Evolutionary conservation across 1,284 basidiomycete species (phyloP).

Genomic region (Sphaerobolus stellatus): DNA sequence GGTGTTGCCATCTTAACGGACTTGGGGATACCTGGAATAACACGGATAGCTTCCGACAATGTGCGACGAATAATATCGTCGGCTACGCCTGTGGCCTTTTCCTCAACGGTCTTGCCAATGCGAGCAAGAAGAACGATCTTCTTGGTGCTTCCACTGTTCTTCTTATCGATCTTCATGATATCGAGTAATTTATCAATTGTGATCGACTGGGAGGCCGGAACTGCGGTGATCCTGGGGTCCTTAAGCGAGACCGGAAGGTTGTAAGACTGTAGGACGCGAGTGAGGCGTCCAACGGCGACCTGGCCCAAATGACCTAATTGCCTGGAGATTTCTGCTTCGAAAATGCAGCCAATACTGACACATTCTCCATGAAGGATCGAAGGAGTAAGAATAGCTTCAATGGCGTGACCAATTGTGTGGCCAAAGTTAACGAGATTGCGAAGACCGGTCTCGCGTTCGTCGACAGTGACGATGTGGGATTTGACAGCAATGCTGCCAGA

Average conservation of each 20-base stretch:
- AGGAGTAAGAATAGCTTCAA: slow-evolving; percentile 91
- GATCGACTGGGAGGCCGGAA: slow-evolving; percentile 71
- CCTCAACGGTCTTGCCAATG: slow-evolving; percentile 92
- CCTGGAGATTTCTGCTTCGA: slow-evolving; percentile 91
- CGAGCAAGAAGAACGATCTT: slow-evolving; percentile 90
- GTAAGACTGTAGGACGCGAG: slow-evolving; percentile 80
- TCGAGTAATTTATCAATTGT: slow-evolving; percentile 85
- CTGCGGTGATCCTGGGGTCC: slow-evolving; percentile 72
- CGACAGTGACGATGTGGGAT: slow-evolving; percentile 91
- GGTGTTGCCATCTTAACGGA: slow-evolving; percentile 85
- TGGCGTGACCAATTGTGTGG: slow-evolving; percentile 94
- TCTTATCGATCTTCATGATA: slow-evolving; percentile 92
- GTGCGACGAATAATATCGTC: slow-evolving; percentile 82
- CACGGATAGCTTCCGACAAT: slow-evolving; percentile 73
- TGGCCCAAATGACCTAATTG: slow-evolving; percentile 83
- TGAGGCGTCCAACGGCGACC: slow-evolving; percentile 85
- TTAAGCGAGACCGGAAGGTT: slow-evolving; percentile 79
- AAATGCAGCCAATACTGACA: slow-evolving; percentile 88
- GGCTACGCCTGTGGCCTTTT: slow-evolving; percentile 83
- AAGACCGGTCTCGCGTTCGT: slow-evolving; percentile 92
- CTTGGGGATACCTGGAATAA: slow-evolving; percentile 66
- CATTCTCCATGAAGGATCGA: slow-evolving; percentile 93
- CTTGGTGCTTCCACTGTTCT: slow-evolving; percentile 88
- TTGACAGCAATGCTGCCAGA: slow-evolving; percentile 89
- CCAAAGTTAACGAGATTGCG: slow-evolving; percentile 98